phyloP scores from a whole-genome alignment of 2,329 filamentous ascomycete genomes.

The Leptographium procerum region DNA sequence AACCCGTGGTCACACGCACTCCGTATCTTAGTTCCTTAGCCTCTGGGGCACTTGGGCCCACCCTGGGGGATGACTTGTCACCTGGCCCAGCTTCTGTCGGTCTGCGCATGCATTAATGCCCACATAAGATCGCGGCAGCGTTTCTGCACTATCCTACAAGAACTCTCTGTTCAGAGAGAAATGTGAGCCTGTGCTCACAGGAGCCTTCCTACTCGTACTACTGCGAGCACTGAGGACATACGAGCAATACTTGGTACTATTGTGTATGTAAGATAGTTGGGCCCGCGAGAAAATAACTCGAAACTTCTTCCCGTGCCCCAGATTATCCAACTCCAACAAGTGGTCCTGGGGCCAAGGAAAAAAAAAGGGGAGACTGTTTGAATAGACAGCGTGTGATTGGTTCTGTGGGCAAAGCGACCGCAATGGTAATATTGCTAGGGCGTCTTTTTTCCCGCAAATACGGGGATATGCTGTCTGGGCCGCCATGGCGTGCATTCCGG shows the following conservation, averaged over 20 bases:
- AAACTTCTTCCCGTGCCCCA: not conserved
- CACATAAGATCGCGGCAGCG: not conserved
- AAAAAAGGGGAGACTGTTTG: not conserved
- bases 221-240: not conserved
- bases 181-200: too few relatives aligned
- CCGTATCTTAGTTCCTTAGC: not conserved
- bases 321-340: not conserved
- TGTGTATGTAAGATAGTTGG: too few relatives aligned
- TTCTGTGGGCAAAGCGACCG: not conserved
- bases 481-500: not conserved
- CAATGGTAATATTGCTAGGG: not conserved
- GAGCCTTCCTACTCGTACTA: too few relatives aligned
- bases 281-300: not conserved
- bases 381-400: not conserved
- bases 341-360: not conserved
- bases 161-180: too few relatives aligned
- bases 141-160: too few relatives aligned
- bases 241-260: not conserved
- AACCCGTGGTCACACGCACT: not conserved
- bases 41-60: not conserved
- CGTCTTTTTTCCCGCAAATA: not conserved
- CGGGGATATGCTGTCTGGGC: not conserved
- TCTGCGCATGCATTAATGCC: not conserved
- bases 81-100: not conserved
- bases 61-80: not conserved